Conservation (phyloP, 2,329 filamentous ascomycete genomes). For the Diaporthe vaccinii region DNA sequence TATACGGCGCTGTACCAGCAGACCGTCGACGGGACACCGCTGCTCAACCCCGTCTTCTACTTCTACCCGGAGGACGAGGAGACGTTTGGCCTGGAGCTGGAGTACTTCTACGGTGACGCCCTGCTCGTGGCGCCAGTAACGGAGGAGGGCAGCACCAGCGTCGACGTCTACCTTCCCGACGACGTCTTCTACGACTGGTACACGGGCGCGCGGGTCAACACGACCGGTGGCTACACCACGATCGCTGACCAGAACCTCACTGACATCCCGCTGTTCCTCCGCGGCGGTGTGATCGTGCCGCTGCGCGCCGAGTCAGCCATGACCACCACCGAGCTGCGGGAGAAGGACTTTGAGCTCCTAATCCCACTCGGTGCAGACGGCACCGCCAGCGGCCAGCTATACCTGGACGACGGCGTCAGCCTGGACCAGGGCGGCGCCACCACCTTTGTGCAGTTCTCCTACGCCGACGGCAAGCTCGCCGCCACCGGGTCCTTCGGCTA, state of each 20-base stretch:
- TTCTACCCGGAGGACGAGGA: constrained; percentile 68
- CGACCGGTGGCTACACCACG: constrained; percentile 55
- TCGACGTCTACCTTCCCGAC: constrained; percentile 61
- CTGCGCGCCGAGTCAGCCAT: constrained; percentile 68
- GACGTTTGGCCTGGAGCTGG: constrained; percentile 57
- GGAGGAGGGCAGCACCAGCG: constrained; percentile 57
- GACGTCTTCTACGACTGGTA: constrained; percentile 66
- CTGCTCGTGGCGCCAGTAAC: constrained; percentile 62
- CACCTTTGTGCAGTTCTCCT: constrained; percentile 73
- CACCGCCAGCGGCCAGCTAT: constrained; percentile 75
- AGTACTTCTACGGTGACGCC: constrained; percentile 62
- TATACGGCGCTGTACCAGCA: constrained; percentile 78
- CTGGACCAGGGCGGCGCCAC: constrained; percentile 67
- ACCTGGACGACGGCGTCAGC: constrained; percentile 83
- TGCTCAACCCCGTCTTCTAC: constrained; percentile 78
- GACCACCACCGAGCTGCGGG: constrained; percentile 74
- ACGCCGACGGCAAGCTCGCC: constrained; percentile 64
- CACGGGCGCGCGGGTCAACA: constrained; percentile 60
- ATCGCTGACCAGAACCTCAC: constrained; percentile 56
- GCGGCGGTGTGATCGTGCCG: constrained; percentile 75
- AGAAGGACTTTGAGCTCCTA: constrained; percentile 78
- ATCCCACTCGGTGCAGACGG: constrained; percentile 75
- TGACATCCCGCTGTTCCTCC: constrained; percentile 76
- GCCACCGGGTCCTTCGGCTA: constrained; percentile 69
- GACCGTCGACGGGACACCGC: constrained; percentile 71